These are phyloP conservation scores for Fomitopsis pinicola DNA, from an alignment of 1,284 basidiomycete species.

Conservation along the genomic window DNA sequence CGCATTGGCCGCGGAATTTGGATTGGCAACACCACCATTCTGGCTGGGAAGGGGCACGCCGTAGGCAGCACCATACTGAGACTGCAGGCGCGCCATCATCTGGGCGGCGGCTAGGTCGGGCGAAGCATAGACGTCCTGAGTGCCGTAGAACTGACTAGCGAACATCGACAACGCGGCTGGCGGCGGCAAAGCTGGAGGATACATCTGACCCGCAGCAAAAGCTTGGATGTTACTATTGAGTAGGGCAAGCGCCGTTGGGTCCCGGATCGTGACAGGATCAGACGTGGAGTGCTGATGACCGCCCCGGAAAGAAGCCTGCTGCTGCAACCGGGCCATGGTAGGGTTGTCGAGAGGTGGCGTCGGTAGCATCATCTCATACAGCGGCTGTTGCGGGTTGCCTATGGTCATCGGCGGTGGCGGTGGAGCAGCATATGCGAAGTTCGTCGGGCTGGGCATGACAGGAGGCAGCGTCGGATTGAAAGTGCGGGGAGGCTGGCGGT, in stretches of 20 bases:
- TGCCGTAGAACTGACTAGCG: slow-evolving; percentile 60
- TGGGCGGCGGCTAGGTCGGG: slow-evolving; percentile 51
- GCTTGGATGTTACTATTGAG: slow-evolving; percentile 50
- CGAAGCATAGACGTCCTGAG: slow-evolving; percentile 51
- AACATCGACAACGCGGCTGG: slow-evolving; percentile 49
- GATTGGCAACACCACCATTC: slow-evolving; percentile 15
- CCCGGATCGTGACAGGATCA: slow-evolving; percentile 68
- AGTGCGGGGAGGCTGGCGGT: slow-evolving; percentile 51
- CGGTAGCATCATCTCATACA: slow-evolving; percentile 76
- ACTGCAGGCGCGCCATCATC: slow-evolving; percentile 44
- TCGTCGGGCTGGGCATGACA: slow-evolving; percentile 48
- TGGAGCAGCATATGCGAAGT: slow-evolving; percentile 49
- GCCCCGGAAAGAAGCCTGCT: slow-evolving; percentile 64
- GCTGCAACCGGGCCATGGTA: slow-evolving; percentile 68
- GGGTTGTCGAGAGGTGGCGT: slow-evolving; percentile 51
- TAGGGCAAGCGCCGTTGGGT: slow-evolving; percentile 59
- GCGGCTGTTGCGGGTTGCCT: slow-evolving; percentile 63
- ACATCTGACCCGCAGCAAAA: slow-evolving; percentile 41
- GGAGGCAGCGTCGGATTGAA: slow-evolving; percentile 45
- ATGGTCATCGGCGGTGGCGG: slow-evolving; percentile 59
- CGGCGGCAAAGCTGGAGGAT: slow-evolving; percentile 36
- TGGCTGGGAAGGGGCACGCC: slow-evolving; percentile 32
- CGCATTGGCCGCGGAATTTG: slow-evolving; percentile 9
- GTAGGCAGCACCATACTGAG: slow-evolving; percentile 54
- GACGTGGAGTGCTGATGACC: slow-evolving; percentile 77